Evolutionary conservation across 148 eudicot genomes (phyloP).

Genomic region (Hydrangea macrophylla): DNA sequence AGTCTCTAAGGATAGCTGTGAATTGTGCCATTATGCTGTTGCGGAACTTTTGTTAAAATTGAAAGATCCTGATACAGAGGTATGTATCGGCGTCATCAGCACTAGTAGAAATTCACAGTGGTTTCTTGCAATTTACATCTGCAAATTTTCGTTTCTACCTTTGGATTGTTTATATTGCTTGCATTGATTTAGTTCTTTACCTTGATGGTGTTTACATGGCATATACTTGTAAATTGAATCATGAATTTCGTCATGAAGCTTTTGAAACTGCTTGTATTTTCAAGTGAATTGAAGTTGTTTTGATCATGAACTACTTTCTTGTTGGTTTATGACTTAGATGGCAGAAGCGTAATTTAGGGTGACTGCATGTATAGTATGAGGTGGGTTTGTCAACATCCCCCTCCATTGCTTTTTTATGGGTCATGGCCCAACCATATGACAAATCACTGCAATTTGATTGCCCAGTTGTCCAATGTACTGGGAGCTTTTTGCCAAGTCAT

Average conservation of each 20-base stretch:
- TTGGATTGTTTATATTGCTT: not conserved
- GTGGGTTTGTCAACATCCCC: not conserved
- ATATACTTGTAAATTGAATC: not conserved
- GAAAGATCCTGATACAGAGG: constrained; percentile 86
- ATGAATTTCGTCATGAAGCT: not conserved
- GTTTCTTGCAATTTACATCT: not conserved
- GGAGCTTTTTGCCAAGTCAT: too few relatives aligned
- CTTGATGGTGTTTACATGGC: not conserved
- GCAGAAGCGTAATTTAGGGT: not conserved
- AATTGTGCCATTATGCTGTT: constrained; percentile 53
- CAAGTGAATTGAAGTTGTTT: not conserved
- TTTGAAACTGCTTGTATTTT: not conserved
- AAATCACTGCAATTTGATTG: too few relatives aligned
- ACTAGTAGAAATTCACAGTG: not conserved
- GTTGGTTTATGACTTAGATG: not conserved
- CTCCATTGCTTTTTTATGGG: too few relatives aligned
- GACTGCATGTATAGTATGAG: not conserved
- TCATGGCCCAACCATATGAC: too few relatives aligned
- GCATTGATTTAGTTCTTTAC: not conserved
- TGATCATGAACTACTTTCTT: not conserved
- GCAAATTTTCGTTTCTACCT: not conserved
- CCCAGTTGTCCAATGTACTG: too few relatives aligned
- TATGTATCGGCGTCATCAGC: constrained; percentile 16
- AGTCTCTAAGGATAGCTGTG: constrained; percentile 43
- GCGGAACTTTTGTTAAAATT: constrained; percentile 54